Percentiles rank a stretch among this genome's conserved stretches.
Evolutionary conservation across 2,329 filamentous ascomycete species (phyloP).

Genomic region (Beauveria varroae): DNA sequence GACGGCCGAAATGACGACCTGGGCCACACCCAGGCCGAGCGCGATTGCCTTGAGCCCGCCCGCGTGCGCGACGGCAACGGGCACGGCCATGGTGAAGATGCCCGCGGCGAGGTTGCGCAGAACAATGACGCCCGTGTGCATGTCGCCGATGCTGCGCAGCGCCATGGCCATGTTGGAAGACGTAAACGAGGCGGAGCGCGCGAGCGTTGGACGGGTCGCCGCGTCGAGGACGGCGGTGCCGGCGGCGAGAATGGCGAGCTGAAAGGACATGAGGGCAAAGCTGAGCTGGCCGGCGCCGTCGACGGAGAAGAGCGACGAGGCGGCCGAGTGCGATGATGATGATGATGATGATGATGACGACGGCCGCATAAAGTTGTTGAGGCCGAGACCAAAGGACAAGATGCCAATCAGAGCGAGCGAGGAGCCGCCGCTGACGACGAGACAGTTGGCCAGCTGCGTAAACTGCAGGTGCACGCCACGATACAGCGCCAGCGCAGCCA

Average conservation of each 20-base stretch:
- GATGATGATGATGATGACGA: conserved; percentile 27
- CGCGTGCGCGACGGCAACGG: conserved; percentile 26
- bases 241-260: conserved; percentile 40
- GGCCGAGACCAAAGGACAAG: conserved; percentile 35
- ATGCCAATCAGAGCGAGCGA: conserved; percentile 33
- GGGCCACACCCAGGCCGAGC: conserved; percentile 34
- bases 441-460: conserved; percentile 24
- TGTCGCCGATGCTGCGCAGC: conserved; percentile 40
- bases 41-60: conserved; percentile 30
- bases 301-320: conserved; percentile 20
- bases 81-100: conserved; percentile 35
- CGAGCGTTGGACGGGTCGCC: conserved; percentile 34
- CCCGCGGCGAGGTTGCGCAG: conserved; percentile 35
- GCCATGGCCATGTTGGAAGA: conserved; percentile 37
- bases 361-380: conserved; percentile 25
- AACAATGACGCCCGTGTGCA: conserved; percentile 35
- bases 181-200: conserved; percentile 42
- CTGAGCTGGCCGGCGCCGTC: conserved; percentile 21
- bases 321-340: conserved; percentile 16
- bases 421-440: conserved; percentile 29
- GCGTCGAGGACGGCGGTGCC: conserved; percentile 34
- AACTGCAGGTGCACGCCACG: conserved; percentile 25
- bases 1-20: conserved; percentile 29
- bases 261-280: conserved; percentile 35
- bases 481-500: conserved; percentile 26